Base-by-base conservation (phyloP, 176 grass and related monocot species). In the Alopecurus myosuroides region DNA sequence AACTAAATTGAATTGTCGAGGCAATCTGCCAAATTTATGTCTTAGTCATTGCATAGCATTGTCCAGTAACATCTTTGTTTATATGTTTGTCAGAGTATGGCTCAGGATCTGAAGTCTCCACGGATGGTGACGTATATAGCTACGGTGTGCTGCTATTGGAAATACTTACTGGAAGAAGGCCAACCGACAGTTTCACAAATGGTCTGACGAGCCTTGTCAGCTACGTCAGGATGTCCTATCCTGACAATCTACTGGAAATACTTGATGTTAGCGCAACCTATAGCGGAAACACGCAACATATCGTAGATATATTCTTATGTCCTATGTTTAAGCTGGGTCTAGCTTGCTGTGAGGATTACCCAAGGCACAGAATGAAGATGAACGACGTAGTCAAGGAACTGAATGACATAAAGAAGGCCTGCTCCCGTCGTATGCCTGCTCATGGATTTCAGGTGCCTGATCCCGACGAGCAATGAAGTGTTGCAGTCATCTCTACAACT, bases 91-190 rank as follows among this genome's bases (percentile, higher is more conserved):
- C 74, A 91, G 89, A 88, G 74, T 91, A 91, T 80, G 85, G 77
- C 26, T 48, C 49, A 26, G 89, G 85, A 74, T 72, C 37, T 68
- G 40, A 75, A 67, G 86, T 80, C 33, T 91, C 85, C n/a, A 65
- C 14, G 2, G 35, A 25, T 39, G 85, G 85, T 48, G 89, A 91
- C 77, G 40, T 75, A 50, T 90, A 91, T 74, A 91, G 80, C 45
- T 91, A 88, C 2, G 89, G 89, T 33, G 44, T 91, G 25, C 14
- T 91, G 30, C 31, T 88, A 30, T 44, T 91, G 4, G 85, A 91
- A 52, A 84, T 91, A 68, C 55, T 91, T 78, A 91, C 81, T n/a
- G 89, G 76, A 81, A 88, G 82, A 37, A 88, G 57, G 36, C 81
- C 89, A 30, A 91, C 80, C 36, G 66, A 61, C 30, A 66, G n/a